phyloP scores from a whole-genome alignment of 805 yeast genomes.

The Ogataea wickerhamii region DNA sequence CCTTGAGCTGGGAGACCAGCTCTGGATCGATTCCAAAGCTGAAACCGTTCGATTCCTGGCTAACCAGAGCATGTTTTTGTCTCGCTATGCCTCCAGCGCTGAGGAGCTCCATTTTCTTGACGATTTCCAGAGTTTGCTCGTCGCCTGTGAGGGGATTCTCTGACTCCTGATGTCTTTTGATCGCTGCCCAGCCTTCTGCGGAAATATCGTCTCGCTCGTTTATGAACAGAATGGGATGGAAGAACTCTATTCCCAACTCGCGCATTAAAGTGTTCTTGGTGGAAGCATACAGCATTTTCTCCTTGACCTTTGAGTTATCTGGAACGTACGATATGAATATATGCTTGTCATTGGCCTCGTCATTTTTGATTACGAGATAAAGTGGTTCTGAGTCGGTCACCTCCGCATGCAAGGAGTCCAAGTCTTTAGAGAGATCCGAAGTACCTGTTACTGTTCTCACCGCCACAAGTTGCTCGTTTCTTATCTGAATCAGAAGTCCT shows the following conservation, averaged over 20 bases:
- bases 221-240: slow-evolving; percentile 49
- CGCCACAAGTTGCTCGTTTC: slow-evolving; percentile 32
- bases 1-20: slow-evolving; percentile 5
- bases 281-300: slow-evolving; percentile 93
- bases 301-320: slow-evolving; percentile 73
- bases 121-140: slow-evolving; percentile 49
- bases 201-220: slow-evolving; percentile 56
- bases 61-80: slow-evolving; percentile 21
- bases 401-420: slow-evolving; percentile 30
- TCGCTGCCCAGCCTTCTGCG: slow-evolving; percentile 43
- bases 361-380: slow-evolving; percentile 47
- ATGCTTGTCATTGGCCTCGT: slow-evolving; percentile 26
- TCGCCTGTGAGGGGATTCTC: slow-evolving; percentile 53
- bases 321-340: slow-evolving; percentile 84
- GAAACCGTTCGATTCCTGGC: slow-evolving; percentile 16
- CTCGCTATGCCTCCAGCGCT: slow-evolving; percentile 31
- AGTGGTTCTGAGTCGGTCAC: slow-evolving; percentile 40
- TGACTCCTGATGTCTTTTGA: slow-evolving; percentile 34
- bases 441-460: slow-evolving; percentile 31
- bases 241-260: slow-evolving; percentile 60
- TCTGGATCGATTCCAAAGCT: slow-evolving; percentile 10
- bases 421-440: slow-evolving; percentile 33
- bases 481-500: slow-evolving; percentile 27
- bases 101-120: slow-evolving; percentile 42
- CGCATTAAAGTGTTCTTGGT: slow-evolving; percentile 73